Evolutionary conservation across 768 basidiomycete genomes (phyloP).

Genomic region (Boletus rubropictus): DNA sequence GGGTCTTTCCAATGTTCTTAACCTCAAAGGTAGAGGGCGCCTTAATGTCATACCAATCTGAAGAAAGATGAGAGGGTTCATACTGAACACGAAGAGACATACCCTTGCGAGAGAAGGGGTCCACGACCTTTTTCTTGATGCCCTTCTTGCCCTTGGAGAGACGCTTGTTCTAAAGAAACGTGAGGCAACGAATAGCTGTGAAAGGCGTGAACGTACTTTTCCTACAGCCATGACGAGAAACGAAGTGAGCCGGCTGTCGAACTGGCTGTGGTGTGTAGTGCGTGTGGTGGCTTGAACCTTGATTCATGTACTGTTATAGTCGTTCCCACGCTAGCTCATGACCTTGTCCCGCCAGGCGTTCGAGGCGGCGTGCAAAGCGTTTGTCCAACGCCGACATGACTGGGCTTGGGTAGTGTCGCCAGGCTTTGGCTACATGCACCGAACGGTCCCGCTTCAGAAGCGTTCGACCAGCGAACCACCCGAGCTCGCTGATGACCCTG

Average conservation of each 20-base stretch:
- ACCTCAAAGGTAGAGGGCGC: conserved; percentile 97
- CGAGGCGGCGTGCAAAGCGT: conserved; percentile 50
- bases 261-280: conserved; percentile 37
- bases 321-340: conserved; percentile 41
- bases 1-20: conserved; percentile 95
- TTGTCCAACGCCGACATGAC: conserved; percentile 37
- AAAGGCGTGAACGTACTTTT: conserved; percentile 49
- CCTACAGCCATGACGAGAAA: conserved; percentile 76
- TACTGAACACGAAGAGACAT: conserved; percentile 11
- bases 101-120: conserved; percentile 99
- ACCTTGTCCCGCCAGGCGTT: conserved; percentile 52
- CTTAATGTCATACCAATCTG: conserved; percentile 99
- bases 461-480: conserved; percentile 3
- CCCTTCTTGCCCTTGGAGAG: conserved; percentile 98
- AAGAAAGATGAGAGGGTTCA: conserved; percentile 1
- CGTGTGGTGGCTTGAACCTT: conserved; percentile 58
- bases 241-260: conserved; percentile 42
- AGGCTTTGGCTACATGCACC: conserved; percentile 44
- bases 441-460: conserved; percentile 28
- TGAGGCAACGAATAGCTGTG: background rate
- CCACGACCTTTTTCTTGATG: conserved; percentile 99
- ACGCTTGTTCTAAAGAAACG: conserved; percentile 77
- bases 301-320: conserved; percentile 33
- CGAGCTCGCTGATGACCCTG: conserved; percentile 35
- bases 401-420: conserved; percentile 58